Evolutionary conservation across 2,329 filamentous ascomycete species (phyloP).

Genomic region (Cylindrodendrum hubeiense): DNA sequence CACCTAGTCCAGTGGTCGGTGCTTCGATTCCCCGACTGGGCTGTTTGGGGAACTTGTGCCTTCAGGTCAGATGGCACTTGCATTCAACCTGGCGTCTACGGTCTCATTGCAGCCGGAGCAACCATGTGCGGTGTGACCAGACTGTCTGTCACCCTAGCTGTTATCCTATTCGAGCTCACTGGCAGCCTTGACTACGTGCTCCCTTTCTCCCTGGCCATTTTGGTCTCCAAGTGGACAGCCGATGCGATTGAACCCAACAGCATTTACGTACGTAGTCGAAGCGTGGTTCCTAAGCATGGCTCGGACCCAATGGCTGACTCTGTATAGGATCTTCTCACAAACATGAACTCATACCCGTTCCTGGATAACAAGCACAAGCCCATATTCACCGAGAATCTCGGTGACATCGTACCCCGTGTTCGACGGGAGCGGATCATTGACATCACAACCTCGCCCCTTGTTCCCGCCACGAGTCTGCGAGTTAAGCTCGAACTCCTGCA

Average conservation of each 20-base stretch:
- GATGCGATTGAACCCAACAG: slow-evolving; percentile 94
- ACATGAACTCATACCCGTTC: slow-evolving; percentile 98
- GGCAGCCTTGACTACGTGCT: slow-evolving; percentile 95
- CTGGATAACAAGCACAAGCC: slow-evolving; percentile 97
- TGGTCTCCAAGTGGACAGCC: slow-evolving; percentile 98
- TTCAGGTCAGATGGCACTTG: slow-evolving; percentile 80
- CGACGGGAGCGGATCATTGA: slow-evolving; percentile 87
- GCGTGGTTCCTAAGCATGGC: too few species aligned
- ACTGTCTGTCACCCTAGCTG: slow-evolving; percentile 90
- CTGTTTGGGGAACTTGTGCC: slow-evolving; percentile 81
- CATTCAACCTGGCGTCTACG: slow-evolving; percentile 97
- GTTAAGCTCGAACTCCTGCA: slow-evolving; percentile 86
- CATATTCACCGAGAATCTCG: slow-evolving; percentile 88
- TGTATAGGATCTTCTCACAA: slow-evolving; percentile 83
- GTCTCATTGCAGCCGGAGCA: slow-evolving; percentile 91
- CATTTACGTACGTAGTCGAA: slow-evolving; percentile 77
- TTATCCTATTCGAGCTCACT: slow-evolving; percentile 96
- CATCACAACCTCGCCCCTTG: slow-evolving; percentile 83
- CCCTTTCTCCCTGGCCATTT: slow-evolving; percentile 90
- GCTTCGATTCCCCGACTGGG: slow-evolving; percentile 76
- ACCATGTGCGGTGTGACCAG: slow-evolving; percentile 99
- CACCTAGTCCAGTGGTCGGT: slow-evolving; percentile 88
- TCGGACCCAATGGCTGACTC: slow-evolving; percentile 29
- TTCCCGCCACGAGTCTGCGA: slow-evolving; percentile 82
- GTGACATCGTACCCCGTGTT: slow-evolving; percentile 84